These are phyloP conservation scores for Alisma plantagoaquatica DNA, from an alignment of 106 monocot species.

Conservation along the genomic window DNA sequence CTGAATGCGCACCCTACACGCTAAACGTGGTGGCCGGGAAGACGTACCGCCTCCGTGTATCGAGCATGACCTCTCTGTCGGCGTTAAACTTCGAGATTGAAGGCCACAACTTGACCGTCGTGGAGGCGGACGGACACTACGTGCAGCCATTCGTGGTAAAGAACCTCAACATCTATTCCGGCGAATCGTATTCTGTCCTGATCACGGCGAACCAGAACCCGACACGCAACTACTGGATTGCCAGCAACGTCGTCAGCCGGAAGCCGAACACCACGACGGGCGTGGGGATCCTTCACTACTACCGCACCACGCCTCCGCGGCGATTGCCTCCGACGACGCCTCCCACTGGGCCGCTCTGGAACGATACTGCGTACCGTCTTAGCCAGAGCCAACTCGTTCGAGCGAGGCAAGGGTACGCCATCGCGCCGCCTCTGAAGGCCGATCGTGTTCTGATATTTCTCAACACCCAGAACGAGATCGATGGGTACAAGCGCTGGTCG, in stretches of 20 bases:
- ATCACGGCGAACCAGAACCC: slow-evolving; percentile 66
- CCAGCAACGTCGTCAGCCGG: slow-evolving; percentile 51
- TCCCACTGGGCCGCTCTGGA: slow-evolving; percentile 51
- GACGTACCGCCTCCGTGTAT: slow-evolving; percentile 64
- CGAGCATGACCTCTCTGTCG: slow-evolving; percentile 61
- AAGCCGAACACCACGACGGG: slow-evolving; percentile 44
- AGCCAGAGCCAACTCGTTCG: slow-evolving; percentile 30
- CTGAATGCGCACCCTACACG: slow-evolving; percentile 47
- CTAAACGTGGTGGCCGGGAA: slow-evolving; percentile 52
- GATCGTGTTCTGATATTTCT: slow-evolving; percentile 56
- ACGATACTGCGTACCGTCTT: slow-evolving; percentile 39
- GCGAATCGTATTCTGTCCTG: slow-evolving; percentile 86
- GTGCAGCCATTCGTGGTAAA: slow-evolving; percentile 56
- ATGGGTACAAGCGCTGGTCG: slow-evolving; percentile 46
- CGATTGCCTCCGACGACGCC: slow-evolving; percentile 20
- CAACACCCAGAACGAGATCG: slow-evolving; percentile 78
- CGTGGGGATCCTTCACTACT: slow-evolving; percentile 64
- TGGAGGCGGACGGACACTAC: slow-evolving; percentile 78
- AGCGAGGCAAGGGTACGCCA: slow-evolving; percentile 27
- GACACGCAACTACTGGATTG: slow-evolving; percentile 71
- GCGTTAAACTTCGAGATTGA: slow-evolving; percentile 76
- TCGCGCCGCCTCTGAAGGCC: slow-evolving; percentile 31
- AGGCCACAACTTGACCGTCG: slow-evolving; percentile 73
- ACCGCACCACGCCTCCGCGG: slow-evolving; percentile 24
- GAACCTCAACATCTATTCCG: slow-evolving; percentile 78